Percentiles rank a stretch among this genome's conserved stretches.
These are phyloP conservation scores for Ophioceras dolichostomum DNA, from an alignment of 2,329 filamentous ascomycete species.

Conservation along the genomic window DNA sequence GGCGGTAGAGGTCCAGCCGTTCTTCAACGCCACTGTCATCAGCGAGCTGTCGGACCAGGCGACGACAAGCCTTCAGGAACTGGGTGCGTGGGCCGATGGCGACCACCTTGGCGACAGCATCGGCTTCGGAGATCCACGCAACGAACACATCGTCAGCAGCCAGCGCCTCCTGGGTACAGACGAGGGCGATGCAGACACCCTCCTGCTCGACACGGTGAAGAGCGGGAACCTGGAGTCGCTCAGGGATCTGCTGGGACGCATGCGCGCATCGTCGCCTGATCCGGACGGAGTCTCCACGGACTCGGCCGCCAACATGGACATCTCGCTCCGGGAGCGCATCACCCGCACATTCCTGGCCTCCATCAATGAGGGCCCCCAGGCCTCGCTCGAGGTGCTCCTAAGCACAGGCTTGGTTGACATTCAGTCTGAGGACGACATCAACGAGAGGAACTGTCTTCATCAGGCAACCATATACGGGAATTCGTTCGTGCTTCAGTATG, in stretches of 20 bases:
- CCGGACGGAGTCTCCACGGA: constrained; percentile 12
- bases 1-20: constrained; percentile 93
- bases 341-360: constrained; percentile 85
- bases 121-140: constrained; percentile 49
- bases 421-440: constrained; percentile 94
- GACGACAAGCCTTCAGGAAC: constrained; percentile 87
- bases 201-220: constrained; percentile 78
- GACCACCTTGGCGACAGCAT: constrained; percentile 93
- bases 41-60: constrained; percentile 94
- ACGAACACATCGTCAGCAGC: constrained; percentile 51
- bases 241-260: constrained; percentile 66
- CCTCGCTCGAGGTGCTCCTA: constrained; percentile 64
- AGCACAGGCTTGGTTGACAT: constrained; percentile 76
- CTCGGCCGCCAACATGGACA: constrained; percentile 29
- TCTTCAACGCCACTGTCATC: constrained; percentile 95
- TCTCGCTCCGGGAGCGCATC: constrained; percentile 57
- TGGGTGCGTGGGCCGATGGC: constrained; percentile 94
- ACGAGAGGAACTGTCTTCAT: constrained; percentile 90
- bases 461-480: constrained; percentile 95
- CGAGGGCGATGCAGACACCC: constrained; percentile 78
- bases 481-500: constrained; percentile 61
- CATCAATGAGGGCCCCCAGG: constrained; percentile 71
- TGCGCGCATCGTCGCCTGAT: constrained; percentile 40
- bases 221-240: constrained; percentile 67
- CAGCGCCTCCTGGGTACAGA: constrained; percentile 61